Percentiles rank a stretch among this genome's conserved stretches.
These are phyloP conservation scores for Pittosporum tobira DNA, from an alignment of 129 eudicot genomes.

Conservation along the genomic window DNA sequence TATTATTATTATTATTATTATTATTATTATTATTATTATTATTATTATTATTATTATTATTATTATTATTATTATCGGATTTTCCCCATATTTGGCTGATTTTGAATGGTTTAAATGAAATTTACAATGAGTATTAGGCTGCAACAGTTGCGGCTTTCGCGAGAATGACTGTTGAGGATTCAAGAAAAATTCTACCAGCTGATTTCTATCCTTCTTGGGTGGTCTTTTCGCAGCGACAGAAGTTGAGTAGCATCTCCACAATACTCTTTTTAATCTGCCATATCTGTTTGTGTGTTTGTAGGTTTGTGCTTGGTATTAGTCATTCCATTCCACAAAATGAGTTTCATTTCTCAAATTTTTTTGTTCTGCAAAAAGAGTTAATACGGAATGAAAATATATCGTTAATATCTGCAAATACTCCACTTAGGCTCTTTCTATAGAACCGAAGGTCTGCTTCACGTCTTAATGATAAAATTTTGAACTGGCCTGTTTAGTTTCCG, in stretches of 20 bases:
- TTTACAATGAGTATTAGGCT: slow-evolving; percentile 37
- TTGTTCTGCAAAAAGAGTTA: no score
- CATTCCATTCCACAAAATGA: no score
- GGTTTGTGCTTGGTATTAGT: no score
- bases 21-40: not conserved
- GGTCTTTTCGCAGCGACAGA: slow-evolving; percentile 57
- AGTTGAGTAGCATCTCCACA: slow-evolving; percentile 36
- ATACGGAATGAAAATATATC: no score
- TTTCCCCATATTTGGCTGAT: not conserved
- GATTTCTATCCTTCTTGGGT: slow-evolving; percentile 86
- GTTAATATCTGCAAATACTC: no score
- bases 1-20: no score
- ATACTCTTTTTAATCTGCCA: not conserved
- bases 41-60: not conserved
- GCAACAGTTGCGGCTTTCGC: slow-evolving; percentile 65
- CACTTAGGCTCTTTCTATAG: no score
- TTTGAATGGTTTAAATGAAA: not conserved
- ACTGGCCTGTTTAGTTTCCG: no score
- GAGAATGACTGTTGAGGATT: slow-evolving; percentile 71
- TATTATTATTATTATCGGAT: not conserved
- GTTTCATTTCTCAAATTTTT: no score
- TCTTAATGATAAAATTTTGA: no score
- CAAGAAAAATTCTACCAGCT: slow-evolving; percentile 70
- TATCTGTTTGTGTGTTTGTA: not conserved
- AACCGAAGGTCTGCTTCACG: no score